Base-by-base conservation (phyloP, 2,329 filamentous ascomycete genomes). In the Helotiales sp. region DNA sequence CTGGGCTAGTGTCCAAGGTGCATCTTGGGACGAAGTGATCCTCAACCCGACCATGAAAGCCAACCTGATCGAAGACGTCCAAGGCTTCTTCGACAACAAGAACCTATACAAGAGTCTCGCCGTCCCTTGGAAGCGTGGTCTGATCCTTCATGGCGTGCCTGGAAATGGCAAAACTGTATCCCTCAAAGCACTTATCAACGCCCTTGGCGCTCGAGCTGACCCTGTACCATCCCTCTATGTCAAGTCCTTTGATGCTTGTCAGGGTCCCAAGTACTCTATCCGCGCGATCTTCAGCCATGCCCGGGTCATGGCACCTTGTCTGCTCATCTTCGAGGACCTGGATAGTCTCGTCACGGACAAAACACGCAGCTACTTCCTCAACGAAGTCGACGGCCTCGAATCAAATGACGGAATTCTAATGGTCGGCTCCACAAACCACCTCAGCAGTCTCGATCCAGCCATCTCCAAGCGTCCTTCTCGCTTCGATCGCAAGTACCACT, bases 391-490 rank as follows among this genome's bases (percentile, higher is more conserved):
- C 70, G 90, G 90, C 0, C 83, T 92, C 8, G 85, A 87, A 72
- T 84, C 82, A 68, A 92, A 92, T 69, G 87, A 92, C 70, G 90
- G 90, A 10, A 91, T 92, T 60, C 85, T 91, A 71, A 90, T 92
- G 79, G 81, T 91, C 20, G 88, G 86, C 24, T 87, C 84, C 45
- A 91, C 89, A 0, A 91, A 91, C 73, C 83, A 88, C 70, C 82
- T 92, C 3, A 88, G 91, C 43, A 82, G 83, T 1, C 79, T 92
- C 5, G 90, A 92, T 71, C 88, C 89, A 0, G 89, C 88, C 6
- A 89, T 89, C 40, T 81, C 85, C 2, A 90, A 90, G 80, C 83
- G 89, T 0, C 89, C 88, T 0, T 87, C 84, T 10, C 80, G 88
- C 0, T 91, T 91, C 75, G 89, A 91, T 74, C 78, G 89, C 43